phyloP scores from a whole-genome alignment of 169 alveolate genomes.

The Eimeria praecox region DNA sequence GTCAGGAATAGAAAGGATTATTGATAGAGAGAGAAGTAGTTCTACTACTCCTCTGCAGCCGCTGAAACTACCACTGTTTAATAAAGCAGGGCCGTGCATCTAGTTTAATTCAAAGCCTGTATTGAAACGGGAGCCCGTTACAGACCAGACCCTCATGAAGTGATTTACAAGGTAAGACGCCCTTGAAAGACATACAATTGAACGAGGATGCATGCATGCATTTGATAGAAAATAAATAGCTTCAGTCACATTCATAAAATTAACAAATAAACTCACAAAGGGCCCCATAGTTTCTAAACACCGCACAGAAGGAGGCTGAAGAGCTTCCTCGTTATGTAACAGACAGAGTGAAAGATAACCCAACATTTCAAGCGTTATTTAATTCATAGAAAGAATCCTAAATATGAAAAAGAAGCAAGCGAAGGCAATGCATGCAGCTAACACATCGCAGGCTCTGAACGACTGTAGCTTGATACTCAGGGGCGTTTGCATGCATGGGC shows the following conservation, averaged over 20 bases:
- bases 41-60: no score
- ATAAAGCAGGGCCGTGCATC: no score
- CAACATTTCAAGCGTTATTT: neutral
- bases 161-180: no score
- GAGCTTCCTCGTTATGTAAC: neutral
- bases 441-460: neutral
- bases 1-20: no score
- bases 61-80: no score
- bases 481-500: neutral
- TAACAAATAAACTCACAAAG: neutral
- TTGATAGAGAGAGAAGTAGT: no score
- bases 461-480: neutral
- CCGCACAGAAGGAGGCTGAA: neutral
- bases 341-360: neutral
- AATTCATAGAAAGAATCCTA: neutral
- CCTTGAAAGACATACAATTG: no score
- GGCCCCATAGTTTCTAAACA: neutral
- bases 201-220: no score
- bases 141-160: no score
- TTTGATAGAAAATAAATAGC: neutral
- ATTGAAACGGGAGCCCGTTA: no score
- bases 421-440: neutral
- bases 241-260: neutral
- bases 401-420: neutral
- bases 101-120: no score